Evolutionary conservation across 805 yeast genomes (phyloP), one percentile per base, ranked within the genome.

Genomic region (Kazachstania taianensis): DNA sequence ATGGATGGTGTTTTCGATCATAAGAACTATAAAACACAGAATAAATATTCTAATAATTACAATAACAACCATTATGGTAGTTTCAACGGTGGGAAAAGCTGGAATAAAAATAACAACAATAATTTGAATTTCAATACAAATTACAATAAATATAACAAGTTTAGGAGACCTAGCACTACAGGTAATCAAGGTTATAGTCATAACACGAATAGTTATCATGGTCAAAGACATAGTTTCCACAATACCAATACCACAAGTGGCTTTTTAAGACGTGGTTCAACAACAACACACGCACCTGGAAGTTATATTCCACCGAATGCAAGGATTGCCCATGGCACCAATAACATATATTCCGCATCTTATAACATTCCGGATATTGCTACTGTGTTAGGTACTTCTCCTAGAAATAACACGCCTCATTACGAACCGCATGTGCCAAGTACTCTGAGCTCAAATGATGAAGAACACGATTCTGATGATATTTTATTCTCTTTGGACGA

Each of bases 301-400:
- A 78, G 74, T 50, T 79, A 80, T 46, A 62, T 80, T 27, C 87
- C 87, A 15, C 86, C 86, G n/a, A 77, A 72, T 48, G 61, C 78
- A 44, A 66, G 86, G 52, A n/a, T n/a, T n/a, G n/a, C n/a, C n/a
- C n/a, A n/a, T n/a, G 40, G 23, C 28, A 33, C 38, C 23, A 30
- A 31, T 30, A 34, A 37, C 23, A 32, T 22, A 6, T 32, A 37
- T 19, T 37, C 43, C 6, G 40, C 44, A 13, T 39, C 45, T 19
- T 42, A 49, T 19, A 35, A 42, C 15, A 43, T 43, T 28, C 54
- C 54, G 13, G 48, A 45, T 39, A 48, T 53, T 28, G 38, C 55
- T 5, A 44, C 49, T 9, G 55, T 52, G 5, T 36, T 50, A 31
- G 43, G 42, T 31, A 40, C 41, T 20, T 39, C 37, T 14, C 37